phyloP scores from a whole-genome alignment of 108 stramenopile genomes.

The Nitzschia sp. region DNA sequence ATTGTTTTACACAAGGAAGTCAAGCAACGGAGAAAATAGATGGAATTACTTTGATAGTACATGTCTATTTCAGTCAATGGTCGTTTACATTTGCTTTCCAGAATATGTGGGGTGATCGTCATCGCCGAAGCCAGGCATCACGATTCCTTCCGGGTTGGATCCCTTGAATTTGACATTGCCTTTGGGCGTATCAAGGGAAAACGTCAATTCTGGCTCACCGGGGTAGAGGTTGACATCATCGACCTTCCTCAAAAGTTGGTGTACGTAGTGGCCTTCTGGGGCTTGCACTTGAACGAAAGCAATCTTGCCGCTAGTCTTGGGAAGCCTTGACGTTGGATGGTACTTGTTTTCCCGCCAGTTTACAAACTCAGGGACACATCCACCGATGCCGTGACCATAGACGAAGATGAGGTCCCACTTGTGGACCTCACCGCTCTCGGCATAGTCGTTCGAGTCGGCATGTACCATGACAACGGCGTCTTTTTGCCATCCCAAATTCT shows the following conservation, averaged over 20 bases:
- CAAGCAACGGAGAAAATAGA: too few species aligned
- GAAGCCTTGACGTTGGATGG: conserved; percentile 26
- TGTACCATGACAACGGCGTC: conserved; percentile 39
- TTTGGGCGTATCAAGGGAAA: conserved; percentile 26
- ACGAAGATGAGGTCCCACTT: conserved; percentile 38
- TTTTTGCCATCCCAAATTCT: conserved; percentile 10
- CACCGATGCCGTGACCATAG: conserved; percentile 28
- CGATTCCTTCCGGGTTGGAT: conserved; percentile 24
- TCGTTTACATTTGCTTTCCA: conserved; percentile 16
- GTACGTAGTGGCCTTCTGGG: conserved; percentile 22
- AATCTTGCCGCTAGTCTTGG: conserved; percentile 14
- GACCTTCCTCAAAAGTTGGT: conserved; percentile 15
- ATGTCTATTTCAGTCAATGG: too few species aligned
- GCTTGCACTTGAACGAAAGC: conserved; percentile 22
- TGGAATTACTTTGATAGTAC: too few species aligned
- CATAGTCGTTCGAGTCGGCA: conserved; percentile 8
- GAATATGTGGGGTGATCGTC: conserved; percentile 25
- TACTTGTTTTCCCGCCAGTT: conserved; percentile 32
- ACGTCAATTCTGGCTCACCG: conserved; percentile 16
- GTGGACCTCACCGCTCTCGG: conserved; percentile 18
- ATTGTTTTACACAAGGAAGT: too few species aligned
- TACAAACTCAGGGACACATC: conserved; percentile 27
- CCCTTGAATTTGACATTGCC: conserved; percentile 31
- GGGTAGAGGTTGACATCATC: conserved; percentile 6
- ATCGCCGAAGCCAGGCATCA: conserved; percentile 34